These are phyloP conservation scores for Tetrastigma voinierianum DNA, from an alignment of 164 flowering plant genomes.

Conservation along the genomic window DNA sequence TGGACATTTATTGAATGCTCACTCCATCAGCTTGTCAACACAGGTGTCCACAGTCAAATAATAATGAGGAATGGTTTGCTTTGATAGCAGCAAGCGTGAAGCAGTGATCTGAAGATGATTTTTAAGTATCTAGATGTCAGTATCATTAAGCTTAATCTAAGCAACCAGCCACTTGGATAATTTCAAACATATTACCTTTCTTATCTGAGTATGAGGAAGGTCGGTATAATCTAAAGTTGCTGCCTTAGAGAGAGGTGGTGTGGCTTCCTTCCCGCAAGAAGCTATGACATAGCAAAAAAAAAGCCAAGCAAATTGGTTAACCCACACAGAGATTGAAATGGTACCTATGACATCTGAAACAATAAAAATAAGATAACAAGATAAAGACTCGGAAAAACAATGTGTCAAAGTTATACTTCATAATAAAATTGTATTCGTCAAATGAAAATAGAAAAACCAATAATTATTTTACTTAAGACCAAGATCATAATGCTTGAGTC, in stretches of 20 bases:
- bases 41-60: constrained; percentile 86
- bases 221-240: constrained; percentile 62
- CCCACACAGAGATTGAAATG: no score
- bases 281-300: constrained; percentile 36
- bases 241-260: constrained; percentile 40
- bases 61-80: constrained; percentile 98
- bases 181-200: constrained; percentile 56
- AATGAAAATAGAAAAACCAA: no score
- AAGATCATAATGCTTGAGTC: no score
- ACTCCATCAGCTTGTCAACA: constrained; percentile 93
- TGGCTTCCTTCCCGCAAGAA: constrained; percentile 56
- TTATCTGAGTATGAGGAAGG: constrained; percentile 82
- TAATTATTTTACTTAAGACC: no score
- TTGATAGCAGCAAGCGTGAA: constrained; percentile 85
- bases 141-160: no score
- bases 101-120: constrained; percentile 60
- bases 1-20: constrained; percentile 24
- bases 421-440: no score
- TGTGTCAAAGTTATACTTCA: no score
- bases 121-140: background rate
- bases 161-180: no score
- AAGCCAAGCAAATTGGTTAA: background rate
- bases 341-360: no score
- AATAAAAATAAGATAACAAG: no score
- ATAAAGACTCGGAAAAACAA: no score